Conservation (phyloP, 495 filamentous ascomycete species). For the Tetracladium marchalianum region DNA sequence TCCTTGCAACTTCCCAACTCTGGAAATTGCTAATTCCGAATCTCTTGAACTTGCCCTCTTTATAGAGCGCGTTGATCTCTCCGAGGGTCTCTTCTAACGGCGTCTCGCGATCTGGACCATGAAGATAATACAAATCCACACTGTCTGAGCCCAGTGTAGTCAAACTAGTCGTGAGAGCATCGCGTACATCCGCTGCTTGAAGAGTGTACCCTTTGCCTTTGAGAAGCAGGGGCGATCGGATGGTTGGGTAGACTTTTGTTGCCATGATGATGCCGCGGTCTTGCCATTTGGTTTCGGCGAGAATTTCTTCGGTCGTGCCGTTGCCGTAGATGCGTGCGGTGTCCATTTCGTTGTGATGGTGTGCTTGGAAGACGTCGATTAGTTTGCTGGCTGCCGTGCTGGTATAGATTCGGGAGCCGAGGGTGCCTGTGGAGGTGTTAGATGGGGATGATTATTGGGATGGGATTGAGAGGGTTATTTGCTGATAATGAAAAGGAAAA, state of each 20-base stretch:
- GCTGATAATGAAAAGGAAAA: background rate
- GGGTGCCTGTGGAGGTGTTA: no score
- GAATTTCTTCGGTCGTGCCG: conserved; percentile 39
- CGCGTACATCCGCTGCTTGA: conserved; percentile 26
- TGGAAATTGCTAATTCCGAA: conserved; percentile 41
- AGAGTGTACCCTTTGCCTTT: conserved; percentile 17
- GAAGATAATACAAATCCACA: conserved; percentile 44
- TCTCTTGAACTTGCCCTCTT: conserved; percentile 34
- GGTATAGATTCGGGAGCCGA: no score
- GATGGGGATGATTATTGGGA: no score
- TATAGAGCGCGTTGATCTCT: conserved; percentile 36
- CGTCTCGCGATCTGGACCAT: conserved; percentile 37
- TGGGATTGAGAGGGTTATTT: no score
- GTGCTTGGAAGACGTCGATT: conserved; percentile 43
- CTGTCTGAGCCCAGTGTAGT: conserved; percentile 4
- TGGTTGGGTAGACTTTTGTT: conserved; percentile 38
- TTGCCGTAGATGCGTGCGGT: conserved; percentile 43
- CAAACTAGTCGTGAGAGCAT: conserved; percentile 25
- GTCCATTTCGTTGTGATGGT: conserved; percentile 49
- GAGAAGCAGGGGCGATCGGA: background rate
- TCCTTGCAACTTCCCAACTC: conserved; percentile 38
- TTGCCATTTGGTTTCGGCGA: conserved; percentile 37
- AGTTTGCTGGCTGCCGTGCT: no score
- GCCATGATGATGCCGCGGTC: conserved; percentile 38
- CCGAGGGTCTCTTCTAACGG: conserved; percentile 39